Conservation (phyloP, 805 yeast species). For the Kodamaea kaohsiungensis region DNA sequence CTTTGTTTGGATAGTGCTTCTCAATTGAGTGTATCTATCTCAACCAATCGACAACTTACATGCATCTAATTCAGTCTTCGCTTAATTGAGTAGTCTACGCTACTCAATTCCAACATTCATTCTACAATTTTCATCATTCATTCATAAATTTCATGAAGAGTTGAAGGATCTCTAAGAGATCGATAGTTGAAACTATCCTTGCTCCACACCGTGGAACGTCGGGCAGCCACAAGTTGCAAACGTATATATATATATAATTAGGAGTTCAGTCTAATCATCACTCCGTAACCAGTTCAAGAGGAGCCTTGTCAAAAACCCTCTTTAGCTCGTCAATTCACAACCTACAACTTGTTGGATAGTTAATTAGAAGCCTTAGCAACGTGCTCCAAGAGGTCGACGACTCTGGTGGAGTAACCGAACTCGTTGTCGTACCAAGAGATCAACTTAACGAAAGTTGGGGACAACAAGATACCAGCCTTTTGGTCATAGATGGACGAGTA, state of each 20-base stretch:
- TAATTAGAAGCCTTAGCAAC: constrained; percentile 24
- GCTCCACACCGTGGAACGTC: not conserved
- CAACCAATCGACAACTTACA: no score
- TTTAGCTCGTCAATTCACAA: constrained; percentile 1
- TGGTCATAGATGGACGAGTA: constrained; percentile 35
- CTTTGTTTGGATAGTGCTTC: no score
- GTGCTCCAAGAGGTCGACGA: constrained; percentile 36
- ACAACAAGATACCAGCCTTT: constrained; percentile 38
- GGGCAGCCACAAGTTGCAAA: not conserved
- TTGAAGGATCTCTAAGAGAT: not conserved
- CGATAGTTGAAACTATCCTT: not conserved
- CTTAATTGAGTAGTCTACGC: no score
- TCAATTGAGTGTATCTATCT: no score
- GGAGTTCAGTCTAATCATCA: not conserved
- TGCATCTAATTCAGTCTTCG: no score
- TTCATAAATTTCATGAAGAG: constrained; percentile 5
- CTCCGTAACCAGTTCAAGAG: not conserved
- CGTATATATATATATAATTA: not conserved
- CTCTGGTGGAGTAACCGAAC: constrained; percentile 39
- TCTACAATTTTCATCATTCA: not conserved
- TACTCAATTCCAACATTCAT: not conserved
- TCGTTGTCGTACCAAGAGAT: constrained; percentile 40
- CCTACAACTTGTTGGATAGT: constrained; percentile 12
- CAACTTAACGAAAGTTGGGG: constrained; percentile 38
- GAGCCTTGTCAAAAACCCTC: not conserved